Evolutionary conservation across 257 asterid genomes (phyloP), one percentile per base, ranked within the genome.

Genomic region (Plectranthus barbatus): DNA sequence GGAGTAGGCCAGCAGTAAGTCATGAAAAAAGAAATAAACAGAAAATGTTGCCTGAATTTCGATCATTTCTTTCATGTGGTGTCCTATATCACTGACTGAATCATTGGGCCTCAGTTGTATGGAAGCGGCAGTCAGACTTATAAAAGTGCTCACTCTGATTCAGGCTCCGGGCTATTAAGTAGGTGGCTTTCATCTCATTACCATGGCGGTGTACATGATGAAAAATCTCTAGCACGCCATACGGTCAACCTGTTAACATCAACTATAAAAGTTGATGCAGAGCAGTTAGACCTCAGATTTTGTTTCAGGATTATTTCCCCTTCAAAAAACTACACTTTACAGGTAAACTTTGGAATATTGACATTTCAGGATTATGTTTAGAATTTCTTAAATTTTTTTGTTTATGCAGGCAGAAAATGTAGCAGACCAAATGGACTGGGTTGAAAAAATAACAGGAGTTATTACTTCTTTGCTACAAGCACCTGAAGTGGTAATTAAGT

Each of bases 101-200:
- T 50, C 17, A 62, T 40, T 66, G 68, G 64, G 34, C 60, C 69
- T 45, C 71, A 81, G 80, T 77, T 83, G 57, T 84, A 87, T 53
- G 94, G 91, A 63, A 64, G 84, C 62, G 62, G 79, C 73, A 77
- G 76, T 64, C 84, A 76, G 40, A 60, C 66, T 60, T 66, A 85
- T 23, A 83, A 77, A 79, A 62, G 59, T 56, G 55, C 77, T 62
- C 72, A 91, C 57, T 79, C 88, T 33, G 96, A 87, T 77, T 80
- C 83, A 42, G 86, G 88, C 44, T 62, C 88, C n/a, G 96, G 96
- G 62, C 67, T 87, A 52, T 76, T 87, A 76, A 81, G 94, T 75
- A 85, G 96, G 50, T 87, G 91, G 94, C 94, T 87, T 48, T 87
- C 96, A 54, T 83, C 96, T 68, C 96, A 87, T 80, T 85, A 87